Base-by-base conservation (phyloP, 2,329 filamentous ascomycete species). In the Trichophyton benhamiae region DNA sequence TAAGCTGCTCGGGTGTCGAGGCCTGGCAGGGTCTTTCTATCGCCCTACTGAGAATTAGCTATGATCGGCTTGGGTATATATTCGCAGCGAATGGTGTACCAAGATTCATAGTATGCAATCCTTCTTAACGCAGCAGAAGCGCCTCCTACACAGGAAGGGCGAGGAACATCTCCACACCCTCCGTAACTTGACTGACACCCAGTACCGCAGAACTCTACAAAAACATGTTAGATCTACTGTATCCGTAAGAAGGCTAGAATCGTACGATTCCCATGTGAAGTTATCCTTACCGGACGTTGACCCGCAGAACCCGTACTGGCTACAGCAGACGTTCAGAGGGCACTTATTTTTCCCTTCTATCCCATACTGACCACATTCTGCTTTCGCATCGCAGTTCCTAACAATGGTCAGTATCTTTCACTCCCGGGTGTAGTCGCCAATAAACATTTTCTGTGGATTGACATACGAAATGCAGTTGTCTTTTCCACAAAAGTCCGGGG, bases 341-440 rank as follows among this genome's bases (percentile, higher is more conserved):
- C 38, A 42, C 15, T 13, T 42, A n/a, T 42, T 42, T 42, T 42
- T n/a, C 38, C 38, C 38, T n/a, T 42, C 38, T 42, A 42, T 13
- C 2, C 38, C 38, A 3, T 42, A 42, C 15, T 62, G 22, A 72
- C 73, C 38, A 42, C 74, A 76, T 42, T 71, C 67, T 1, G 72
- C 72, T 15, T 65, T 69, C n/a, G 72, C 72, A 65, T 75, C 65
- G 60, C 74, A 76, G 60, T 74, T 72, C n/a, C 38, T 42, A 42
- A 42, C 15, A 42, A 42, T 42, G 11, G 3, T 42, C 38, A 42
- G 38, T 42, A 42, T 42, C 11, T 42, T 42, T 30, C 27, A 30
- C 5, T 30, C 27, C 27, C 27, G 6, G 6, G 5, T 30, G 27
- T 30, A 30, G 27, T 6, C 1, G 6, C 6, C 27, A 42, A 13